Evolutionary conservation across 495 filamentous ascomycete genomes (phyloP), one percentile per base, ranked within the genome.

Genomic region (Podospora sp.): DNA sequence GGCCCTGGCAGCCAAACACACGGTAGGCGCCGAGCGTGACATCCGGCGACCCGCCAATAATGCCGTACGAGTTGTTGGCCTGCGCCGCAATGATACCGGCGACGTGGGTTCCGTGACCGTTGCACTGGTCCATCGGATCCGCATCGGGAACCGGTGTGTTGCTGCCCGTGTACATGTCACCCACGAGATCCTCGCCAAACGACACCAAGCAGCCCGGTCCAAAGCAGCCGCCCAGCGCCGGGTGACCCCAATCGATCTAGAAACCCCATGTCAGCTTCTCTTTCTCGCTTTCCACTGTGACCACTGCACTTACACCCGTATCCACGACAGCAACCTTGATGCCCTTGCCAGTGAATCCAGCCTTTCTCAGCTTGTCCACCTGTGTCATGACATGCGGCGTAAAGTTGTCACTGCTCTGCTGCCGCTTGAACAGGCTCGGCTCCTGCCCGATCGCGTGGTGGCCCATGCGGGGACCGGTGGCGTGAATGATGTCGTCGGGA

Each of bases 171-270:
- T 83, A 86, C 26, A 72, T 70, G 50, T 87, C 84, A 6, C 84
- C 84, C 9, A 86, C 83, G 57, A 86, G 75, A 62, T 86, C 85
- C 12, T 72, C 74, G 35, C 85, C 85, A 33, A 80, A 85, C n/a
- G 77, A 78, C 49, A 88, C 82, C 71, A 86, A 71, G 70, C 84
- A 88, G 35, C 81, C 84, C 5, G 76, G 66, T 6, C 84, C 81
- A 69, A 86, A 83, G 64, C 85, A 86, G 60, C 86, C 86, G 25
- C 86, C 86, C 5, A 88, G 79, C 9, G 84, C 84, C 5, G 86
- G 85, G 62, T 88, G 86, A 0, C 69, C 81, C 68, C 86, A 88
- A 69, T 88, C 86, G 68, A 83, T 81, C 80, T 82, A 33, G 27
- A 22, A 25, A 29, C n/a, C 11, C 25, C 51, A 18, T 35, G 68